Evolutionary conservation across 768 basidiomycete species (phyloP), one percentile per base, ranked within the genome.

Genomic region (Trametes meyenii): DNA sequence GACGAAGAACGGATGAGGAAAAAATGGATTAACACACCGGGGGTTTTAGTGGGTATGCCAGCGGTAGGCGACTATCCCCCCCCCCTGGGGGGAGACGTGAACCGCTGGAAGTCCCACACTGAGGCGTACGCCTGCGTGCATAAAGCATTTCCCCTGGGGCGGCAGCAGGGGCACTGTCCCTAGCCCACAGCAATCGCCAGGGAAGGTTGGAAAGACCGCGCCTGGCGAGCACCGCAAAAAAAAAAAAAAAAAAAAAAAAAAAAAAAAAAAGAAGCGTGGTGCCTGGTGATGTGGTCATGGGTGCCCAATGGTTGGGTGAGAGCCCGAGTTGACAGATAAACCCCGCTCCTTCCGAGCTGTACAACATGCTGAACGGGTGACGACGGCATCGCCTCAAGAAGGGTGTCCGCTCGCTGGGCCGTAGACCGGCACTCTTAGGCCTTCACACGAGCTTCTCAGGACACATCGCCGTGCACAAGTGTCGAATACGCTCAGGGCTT

Each of bases 361-460:
- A 44, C 11, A 14, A 19, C 44, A 16, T 3, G 12, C 7, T 21
- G 7, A 39, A 58, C 38, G 33, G 26, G 39, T 26, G 46, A 23
- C 4, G 45, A 57, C 24, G 19, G 38, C 46, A 57, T 35, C 21
- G 55, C 55, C 55, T 46, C 55, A 44, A 26, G 33, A 55, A 40
- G 24, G 49, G 39, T 38, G 48, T 10, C 46, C 26, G 24, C 43
- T 12, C 43, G n/a, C n/a, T 14, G 24, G 33, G 33, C 23, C 42
- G 29, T n/a, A 5, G 2, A 29, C 13, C 2, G 11, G 10, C 14
- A 21, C 26, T 49, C 44, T 48, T 38, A 57, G 21, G 38, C 45
- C 12, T 35, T 23, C 42, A 19, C 21, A 24, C 39, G 16, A 45
- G 21, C 46, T 16, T 40, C 49, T 43, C 44, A 26, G 43, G 50